Evolutionary conservation across 2,329 filamentous ascomycete genomes (phyloP).

Genomic region (Diaporthe vexans): DNA sequence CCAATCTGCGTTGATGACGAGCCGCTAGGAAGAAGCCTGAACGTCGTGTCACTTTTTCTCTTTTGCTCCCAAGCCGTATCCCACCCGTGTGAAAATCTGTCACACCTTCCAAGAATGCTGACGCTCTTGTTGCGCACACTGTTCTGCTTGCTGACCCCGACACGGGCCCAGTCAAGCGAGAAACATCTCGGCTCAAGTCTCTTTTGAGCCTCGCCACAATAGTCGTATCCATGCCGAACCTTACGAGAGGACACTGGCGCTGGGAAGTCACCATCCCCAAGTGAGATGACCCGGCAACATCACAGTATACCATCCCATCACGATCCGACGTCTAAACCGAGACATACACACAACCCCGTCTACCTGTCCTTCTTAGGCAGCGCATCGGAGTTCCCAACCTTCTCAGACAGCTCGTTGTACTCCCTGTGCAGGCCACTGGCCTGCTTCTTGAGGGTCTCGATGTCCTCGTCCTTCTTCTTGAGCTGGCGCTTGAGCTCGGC

Average conservation of each 20-base stretch:
- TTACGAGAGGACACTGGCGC: neutral
- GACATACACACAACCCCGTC: slow-evolving; percentile 16
- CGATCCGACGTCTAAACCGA: neutral
- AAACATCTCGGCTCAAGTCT: neutral
- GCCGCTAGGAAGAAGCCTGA: too few species aligned
- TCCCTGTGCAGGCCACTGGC: slow-evolving; percentile 84
- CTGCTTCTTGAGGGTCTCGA: slow-evolving; percentile 94
- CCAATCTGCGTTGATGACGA: neutral
- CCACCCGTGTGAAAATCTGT: too few species aligned
- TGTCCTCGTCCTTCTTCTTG: slow-evolving; percentile 83
- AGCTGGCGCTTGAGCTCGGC: slow-evolving; percentile 78
- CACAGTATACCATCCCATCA: neutral
- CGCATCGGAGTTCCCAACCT: slow-evolving; percentile 73
- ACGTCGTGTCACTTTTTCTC: neutral
- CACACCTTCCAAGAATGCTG: slow-evolving; percentile 4
- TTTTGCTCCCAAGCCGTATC: neutral
- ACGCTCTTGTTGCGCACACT: neutral
- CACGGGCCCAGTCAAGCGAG: neutral
- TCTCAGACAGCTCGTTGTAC: slow-evolving; percentile 88
- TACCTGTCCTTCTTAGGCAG: slow-evolving; percentile 73
- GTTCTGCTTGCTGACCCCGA: neutral
- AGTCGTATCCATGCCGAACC: neutral
- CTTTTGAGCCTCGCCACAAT: neutral
- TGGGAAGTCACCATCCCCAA: neutral
- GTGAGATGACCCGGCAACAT: neutral